A percentile compares a stretch with the other conserved stretches of the same genome.
Conservation (phyloP, 768 basidiomycete genomes). For the Candolleomyces efflorescens region DNA sequence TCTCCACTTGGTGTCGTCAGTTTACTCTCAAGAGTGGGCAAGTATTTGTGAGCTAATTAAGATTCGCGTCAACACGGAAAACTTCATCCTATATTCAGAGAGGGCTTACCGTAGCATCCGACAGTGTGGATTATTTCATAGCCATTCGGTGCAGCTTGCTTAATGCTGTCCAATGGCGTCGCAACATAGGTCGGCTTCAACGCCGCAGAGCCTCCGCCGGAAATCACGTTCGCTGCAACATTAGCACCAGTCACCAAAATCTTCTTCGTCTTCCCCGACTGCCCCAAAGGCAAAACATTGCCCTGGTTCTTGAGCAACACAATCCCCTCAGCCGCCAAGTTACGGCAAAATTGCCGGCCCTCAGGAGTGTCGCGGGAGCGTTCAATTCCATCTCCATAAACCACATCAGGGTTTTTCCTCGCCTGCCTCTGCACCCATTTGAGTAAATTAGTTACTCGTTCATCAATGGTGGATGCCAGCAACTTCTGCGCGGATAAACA, state of each 20-base stretch:
- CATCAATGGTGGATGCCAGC: conserved; percentile 39
- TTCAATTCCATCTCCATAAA: conserved; percentile 59
- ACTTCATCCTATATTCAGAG: background rate
- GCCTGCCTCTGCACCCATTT: conserved; percentile 57
- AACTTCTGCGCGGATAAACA: conserved; percentile 45
- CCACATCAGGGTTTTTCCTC: conserved; percentile 50
- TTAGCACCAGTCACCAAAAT: conserved; percentile 70
- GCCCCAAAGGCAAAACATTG: conserved; percentile 49
- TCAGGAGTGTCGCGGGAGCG: conserved; percentile 51
- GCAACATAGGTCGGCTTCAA: conserved; percentile 64
- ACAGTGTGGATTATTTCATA: conserved; percentile 52
- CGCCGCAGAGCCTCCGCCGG: conserved; percentile 76
- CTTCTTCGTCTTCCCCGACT: conserved; percentile 29
- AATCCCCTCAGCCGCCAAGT: conserved; percentile 56
- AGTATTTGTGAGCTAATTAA: conserved; percentile 55
- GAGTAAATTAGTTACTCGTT: conserved; percentile 47
- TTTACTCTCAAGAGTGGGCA: conserved; percentile 62
- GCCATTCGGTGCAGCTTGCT: conserved; percentile 41
- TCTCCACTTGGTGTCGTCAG: conserved; percentile 49
- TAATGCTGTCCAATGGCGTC: conserved; percentile 60
- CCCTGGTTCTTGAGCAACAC: conserved; percentile 64
- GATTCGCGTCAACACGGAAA: background rate
- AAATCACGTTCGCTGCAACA: conserved; percentile 59
- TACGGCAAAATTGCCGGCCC: conserved; percentile 47
- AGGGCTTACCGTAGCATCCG: conserved; percentile 58